phyloP scores from a whole-genome alignment of 2,329 filamentous ascomycete species.

The Aspergillus sp. region DNA sequence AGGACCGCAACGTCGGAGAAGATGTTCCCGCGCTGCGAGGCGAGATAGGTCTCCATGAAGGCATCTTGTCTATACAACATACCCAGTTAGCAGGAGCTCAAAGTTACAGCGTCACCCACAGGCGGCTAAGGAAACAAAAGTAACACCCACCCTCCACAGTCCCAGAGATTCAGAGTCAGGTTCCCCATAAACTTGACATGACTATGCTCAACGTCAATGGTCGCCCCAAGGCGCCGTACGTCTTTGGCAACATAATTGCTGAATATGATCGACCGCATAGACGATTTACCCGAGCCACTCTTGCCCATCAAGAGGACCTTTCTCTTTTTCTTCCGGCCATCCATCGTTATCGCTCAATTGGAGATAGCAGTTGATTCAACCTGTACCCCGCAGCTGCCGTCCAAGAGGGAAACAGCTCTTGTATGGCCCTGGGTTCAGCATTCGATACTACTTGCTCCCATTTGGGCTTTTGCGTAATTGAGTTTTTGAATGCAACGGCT shows the following conservation, averaged over 20 bases:
- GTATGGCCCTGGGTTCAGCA: constrained; percentile 5
- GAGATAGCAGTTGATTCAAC: constrained; percentile 2
- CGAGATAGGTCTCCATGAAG: constrained; percentile 98
- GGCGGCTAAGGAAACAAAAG: not conserved
- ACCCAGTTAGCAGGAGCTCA: not conserved
- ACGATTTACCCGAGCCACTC: constrained; percentile 95
- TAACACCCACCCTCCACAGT: constrained; percentile 76
- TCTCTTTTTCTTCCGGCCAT: constrained; percentile 68
- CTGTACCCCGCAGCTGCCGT: constrained; percentile 16
- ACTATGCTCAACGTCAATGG: constrained; percentile 96
- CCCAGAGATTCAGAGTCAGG: constrained; percentile 95
- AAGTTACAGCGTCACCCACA: not conserved
- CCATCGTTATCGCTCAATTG: constrained; percentile 34
- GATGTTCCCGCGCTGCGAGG: constrained; percentile 91
- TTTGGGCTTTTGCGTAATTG: not conserved
- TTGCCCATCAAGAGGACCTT: constrained; percentile 92
- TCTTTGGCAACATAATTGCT: constrained; percentile 98
- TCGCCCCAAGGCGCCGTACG: constrained; percentile 86
- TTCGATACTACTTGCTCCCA: not conserved
- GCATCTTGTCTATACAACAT: constrained; percentile 75
- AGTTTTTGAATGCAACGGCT: not conserved
- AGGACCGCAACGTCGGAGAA: constrained; percentile 95
- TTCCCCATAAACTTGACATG: constrained; percentile 99
- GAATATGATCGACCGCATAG: constrained; percentile 98
- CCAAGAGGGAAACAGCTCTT: constrained; percentile 3